Evolutionary conservation across 805 yeast genomes (phyloP).

Genomic region (Debaryomyces prosopidis): DNA sequence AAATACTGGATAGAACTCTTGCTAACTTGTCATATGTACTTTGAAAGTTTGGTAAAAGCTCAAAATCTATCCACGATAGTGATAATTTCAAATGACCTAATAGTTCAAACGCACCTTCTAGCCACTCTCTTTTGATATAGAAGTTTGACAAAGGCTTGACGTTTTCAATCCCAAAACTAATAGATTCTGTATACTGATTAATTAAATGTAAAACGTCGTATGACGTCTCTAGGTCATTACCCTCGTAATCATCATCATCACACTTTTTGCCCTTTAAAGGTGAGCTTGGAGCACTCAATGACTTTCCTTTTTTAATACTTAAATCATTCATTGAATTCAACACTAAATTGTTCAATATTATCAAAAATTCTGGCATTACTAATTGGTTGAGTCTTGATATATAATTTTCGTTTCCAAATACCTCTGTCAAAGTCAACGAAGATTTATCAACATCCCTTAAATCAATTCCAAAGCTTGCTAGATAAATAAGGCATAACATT

Average conservation of each 20-base stretch:
- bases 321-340: conserved; percentile 31
- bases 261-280: conserved; percentile 15
- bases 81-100: conserved; percentile 33
- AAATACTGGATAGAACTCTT: conserved; percentile 33
- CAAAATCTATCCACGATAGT: conserved; percentile 22
- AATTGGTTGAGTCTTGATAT: conserved; percentile 16
- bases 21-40: conserved; percentile 26
- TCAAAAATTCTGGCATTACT: conserved; percentile 49
- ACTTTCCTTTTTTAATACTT: conserved; percentile 29
- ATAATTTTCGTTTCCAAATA: conserved; percentile 1
- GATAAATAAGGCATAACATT: conserved; percentile 40
- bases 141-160: conserved; percentile 20
- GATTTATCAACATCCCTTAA: conserved; percentile 2
- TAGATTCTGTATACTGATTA: conserved; percentile 31
- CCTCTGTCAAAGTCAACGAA: conserved; percentile 1
- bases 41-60: conserved; percentile 14
- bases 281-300: conserved; percentile 34
- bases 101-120: conserved; percentile 41
- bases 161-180: conserved; percentile 29
- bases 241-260: conserved; percentile 17
- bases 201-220: conserved; percentile 37
- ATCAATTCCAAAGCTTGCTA: conserved; percentile 48
- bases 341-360: conserved; percentile 29
- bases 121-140: conserved; percentile 31
- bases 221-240: conserved; percentile 21